Percentiles rank a stretch among this genome's conserved stretches.
phyloP scores from a whole-genome alignment of 257 asterid species.

The Craterostigma plantagineum region DNA sequence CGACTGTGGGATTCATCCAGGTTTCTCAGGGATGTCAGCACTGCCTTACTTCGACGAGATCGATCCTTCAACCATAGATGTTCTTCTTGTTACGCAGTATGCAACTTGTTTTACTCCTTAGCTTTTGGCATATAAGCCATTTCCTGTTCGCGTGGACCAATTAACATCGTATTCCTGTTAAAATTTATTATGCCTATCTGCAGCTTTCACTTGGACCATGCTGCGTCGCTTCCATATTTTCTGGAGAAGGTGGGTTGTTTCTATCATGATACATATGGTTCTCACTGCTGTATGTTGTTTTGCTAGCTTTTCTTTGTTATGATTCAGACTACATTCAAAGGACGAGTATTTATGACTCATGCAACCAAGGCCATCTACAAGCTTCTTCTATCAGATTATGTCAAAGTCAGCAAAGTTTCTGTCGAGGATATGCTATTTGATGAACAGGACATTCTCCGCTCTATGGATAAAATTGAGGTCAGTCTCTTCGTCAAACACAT shows the following conservation, averaged over 20 bases:
- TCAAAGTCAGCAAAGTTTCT: slow-evolving; percentile 96
- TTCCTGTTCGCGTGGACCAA: not conserved
- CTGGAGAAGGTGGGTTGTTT: slow-evolving; percentile 59
- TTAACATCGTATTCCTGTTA: slow-evolving; percentile 2
- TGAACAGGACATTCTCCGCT: slow-evolving; percentile 61
- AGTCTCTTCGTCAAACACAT: slow-evolving; percentile 1
- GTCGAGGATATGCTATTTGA: slow-evolving; percentile 88
- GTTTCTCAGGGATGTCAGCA: slow-evolving; percentile 90
- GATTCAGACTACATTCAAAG: slow-evolving; percentile 70
- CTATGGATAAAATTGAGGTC: slow-evolving; percentile 97
- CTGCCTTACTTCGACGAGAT: slow-evolving; percentile 95
- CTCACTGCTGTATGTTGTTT: slow-evolving; percentile 6
- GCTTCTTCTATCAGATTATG: slow-evolving; percentile 78
- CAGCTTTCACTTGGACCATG: slow-evolving; percentile 99
- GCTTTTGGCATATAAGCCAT: not conserved
- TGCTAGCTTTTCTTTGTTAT: slow-evolving; percentile 11
- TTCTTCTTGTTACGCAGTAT: slow-evolving; percentile 89
- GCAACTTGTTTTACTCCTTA: slow-evolving; percentile 1
- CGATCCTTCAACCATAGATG: slow-evolving; percentile 70
- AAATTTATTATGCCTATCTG: slow-evolving; percentile 10
- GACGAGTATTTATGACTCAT: slow-evolving; percentile 93
- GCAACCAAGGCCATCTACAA: slow-evolving; percentile 95
- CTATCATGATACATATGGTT: not conserved
- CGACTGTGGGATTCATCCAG: slow-evolving; percentile 98
- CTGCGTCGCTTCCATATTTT: slow-evolving; percentile 97